Percentiles rank a stretch among this genome's conserved stretches.
phyloP scores from a whole-genome alignment of 2,329 filamentous ascomycete species.

The Trichoderma polysporum region DNA sequence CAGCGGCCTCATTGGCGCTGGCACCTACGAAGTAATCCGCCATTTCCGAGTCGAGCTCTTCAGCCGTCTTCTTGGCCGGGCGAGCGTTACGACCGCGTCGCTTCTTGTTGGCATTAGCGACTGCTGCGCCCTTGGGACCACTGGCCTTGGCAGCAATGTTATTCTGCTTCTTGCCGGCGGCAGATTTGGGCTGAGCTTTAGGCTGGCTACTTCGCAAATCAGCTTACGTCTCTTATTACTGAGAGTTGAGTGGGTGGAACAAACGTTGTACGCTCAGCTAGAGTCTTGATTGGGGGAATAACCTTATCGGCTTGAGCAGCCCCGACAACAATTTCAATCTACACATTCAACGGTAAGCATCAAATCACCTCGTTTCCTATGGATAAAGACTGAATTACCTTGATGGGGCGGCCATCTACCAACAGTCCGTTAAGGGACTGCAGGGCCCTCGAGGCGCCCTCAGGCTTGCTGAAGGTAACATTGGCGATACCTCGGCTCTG shows the following conservation, averaged over 20 bases:
- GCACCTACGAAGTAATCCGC: conserved; percentile 78
- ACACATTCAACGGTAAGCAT: background rate
- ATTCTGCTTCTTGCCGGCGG: conserved; percentile 69
- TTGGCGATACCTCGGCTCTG: conserved; percentile 90
- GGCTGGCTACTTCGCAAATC: conserved; percentile 30
- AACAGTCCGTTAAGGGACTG: conserved; percentile 82
- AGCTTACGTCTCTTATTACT: background rate
- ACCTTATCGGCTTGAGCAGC: conserved; percentile 69
- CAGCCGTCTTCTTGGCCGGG: conserved; percentile 81
- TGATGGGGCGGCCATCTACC: conserved; percentile 87
- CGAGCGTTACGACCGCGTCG: conserved; percentile 60
- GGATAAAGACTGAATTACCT: conserved; percentile 54
- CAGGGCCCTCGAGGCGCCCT: conserved; percentile 81
- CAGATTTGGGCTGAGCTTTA: conserved; percentile 70
- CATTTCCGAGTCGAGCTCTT: conserved; percentile 98
- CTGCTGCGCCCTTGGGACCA: conserved; percentile 41
- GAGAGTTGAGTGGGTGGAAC: background rate
- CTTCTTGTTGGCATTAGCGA: conserved; percentile 51
- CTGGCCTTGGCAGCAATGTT: conserved; percentile 33
- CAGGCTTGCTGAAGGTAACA: conserved; percentile 78
- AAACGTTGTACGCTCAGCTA: conserved; percentile 75
- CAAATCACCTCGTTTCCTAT: background rate
- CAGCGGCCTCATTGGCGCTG: conserved; percentile 46
- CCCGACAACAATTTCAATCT: conserved; percentile 91
- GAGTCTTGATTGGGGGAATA: conserved; percentile 63